Evolutionary conservation across 768 basidiomycete species (phyloP).

Genomic region (Obba rivulosa): DNA sequence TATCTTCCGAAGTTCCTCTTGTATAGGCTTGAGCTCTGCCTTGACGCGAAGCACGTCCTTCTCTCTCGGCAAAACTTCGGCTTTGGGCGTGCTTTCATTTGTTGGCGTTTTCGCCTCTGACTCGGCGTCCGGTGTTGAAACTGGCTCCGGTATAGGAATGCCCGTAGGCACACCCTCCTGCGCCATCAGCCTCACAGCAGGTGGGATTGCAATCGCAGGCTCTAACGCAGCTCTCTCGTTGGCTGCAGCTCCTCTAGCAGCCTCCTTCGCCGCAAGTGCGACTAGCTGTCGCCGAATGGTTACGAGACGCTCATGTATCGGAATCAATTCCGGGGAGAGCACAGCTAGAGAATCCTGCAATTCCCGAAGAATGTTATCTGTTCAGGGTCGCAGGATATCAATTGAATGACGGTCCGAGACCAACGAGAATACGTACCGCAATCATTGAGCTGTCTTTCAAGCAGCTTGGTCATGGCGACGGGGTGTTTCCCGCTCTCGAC

Average conservation of each 20-base stretch:
- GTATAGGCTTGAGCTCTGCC: conserved; percentile 77
- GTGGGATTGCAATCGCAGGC: conserved; percentile 62
- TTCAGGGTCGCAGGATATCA: neutral
- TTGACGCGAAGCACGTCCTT: conserved; percentile 17
- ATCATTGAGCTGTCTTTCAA: conserved; percentile 87
- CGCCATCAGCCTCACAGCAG: neutral
- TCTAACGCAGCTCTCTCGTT: conserved; percentile 62
- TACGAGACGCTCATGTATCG: conserved; percentile 86
- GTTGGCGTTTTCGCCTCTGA: conserved; percentile 22
- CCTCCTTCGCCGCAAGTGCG: conserved; percentile 82
- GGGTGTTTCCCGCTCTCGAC: conserved; percentile 78
- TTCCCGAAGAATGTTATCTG: conserved; percentile 71
- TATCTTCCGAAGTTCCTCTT: conserved; percentile 91
- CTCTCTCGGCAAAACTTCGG: conserved; percentile 10
- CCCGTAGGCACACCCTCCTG: conserved; percentile 1
- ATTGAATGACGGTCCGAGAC: no score
- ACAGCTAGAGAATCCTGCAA: conserved; percentile 84
- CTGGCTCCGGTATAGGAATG: neutral
- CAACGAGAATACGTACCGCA: conserved; percentile 68
- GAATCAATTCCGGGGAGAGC: conserved; percentile 80
- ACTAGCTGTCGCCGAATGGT: conserved; percentile 85
- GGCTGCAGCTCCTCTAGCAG: conserved; percentile 57
- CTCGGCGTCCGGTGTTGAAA: conserved; percentile 3
- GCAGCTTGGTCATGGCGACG: conserved; percentile 79
- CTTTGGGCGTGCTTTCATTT: conserved; percentile 20